Percentiles rank a stretch among this genome's conserved stretches.
Conservation (phyloP, 2,329 filamentous ascomycete genomes). For the Xenoacremonium recifei region DNA sequence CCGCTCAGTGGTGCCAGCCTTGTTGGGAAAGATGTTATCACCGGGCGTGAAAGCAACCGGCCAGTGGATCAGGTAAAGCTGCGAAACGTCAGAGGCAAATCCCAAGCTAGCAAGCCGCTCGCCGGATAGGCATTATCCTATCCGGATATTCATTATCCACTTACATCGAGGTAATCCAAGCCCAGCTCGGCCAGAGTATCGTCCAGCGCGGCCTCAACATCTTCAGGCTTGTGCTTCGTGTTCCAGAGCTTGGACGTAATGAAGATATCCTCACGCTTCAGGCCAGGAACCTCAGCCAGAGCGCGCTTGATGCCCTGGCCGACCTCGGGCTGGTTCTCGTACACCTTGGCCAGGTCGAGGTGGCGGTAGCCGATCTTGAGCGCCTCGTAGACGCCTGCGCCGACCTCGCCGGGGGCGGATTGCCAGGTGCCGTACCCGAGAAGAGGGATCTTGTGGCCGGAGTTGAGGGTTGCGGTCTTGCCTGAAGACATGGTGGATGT, state of each 20-base stretch:
- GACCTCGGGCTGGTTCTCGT: slow-evolving; percentile 64
- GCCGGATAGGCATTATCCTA: neutral
- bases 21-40: slow-evolving; percentile 45
- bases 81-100: slow-evolving; percentile 1
- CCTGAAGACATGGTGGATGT: slow-evolving; percentile 51
- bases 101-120: too few species aligned
- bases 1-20: slow-evolving; percentile 37
- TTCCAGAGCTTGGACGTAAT: slow-evolving; percentile 67
- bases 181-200: slow-evolving; percentile 55
- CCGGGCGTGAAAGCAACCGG: slow-evolving; percentile 46
- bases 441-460: slow-evolving; percentile 63
- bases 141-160: slow-evolving; percentile 8
- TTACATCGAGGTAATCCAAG: slow-evolving; percentile 56
- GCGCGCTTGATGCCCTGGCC: slow-evolving; percentile 53
- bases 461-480: slow-evolving; percentile 57
- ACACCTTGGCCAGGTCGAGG: slow-evolving; percentile 53
- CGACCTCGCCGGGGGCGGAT: slow-evolving; percentile 62
- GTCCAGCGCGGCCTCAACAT: slow-evolving; percentile 55
- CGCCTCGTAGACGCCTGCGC: slow-evolving; percentile 62
- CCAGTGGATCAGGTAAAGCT: slow-evolving; percentile 65
- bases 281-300: slow-evolving; percentile 44
- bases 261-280: slow-evolving; percentile 56
- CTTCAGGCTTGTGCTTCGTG: slow-evolving; percentile 59
- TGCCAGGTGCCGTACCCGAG: slow-evolving; percentile 67
- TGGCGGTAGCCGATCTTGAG: slow-evolving; percentile 64